phyloP scores from a whole-genome alignment of 1,284 basidiomycete genomes.

The Uromyces viciae-fabae region DNA sequence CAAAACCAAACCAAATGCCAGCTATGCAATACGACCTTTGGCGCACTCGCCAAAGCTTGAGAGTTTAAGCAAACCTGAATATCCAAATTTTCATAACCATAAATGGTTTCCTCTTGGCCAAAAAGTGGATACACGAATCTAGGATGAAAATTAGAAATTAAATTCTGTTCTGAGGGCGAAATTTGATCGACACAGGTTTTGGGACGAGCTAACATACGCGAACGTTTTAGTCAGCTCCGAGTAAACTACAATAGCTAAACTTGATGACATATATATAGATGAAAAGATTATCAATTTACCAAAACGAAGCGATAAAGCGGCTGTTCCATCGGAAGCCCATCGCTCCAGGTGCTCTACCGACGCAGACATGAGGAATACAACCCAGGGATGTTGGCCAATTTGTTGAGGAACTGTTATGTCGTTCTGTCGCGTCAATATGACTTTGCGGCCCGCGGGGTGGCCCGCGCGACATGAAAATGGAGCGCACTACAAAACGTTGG shows the following conservation, averaged over 20 bases:
- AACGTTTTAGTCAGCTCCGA: background rate
- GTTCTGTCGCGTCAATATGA: too few species aligned
- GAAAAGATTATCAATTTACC: background rate
- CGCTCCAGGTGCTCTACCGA: constrained; percentile 12
- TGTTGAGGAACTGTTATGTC: too few species aligned
- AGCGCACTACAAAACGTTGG: too few species aligned
- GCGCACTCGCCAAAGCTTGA: too few species aligned
- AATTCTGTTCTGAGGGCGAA: constrained; percentile 26
- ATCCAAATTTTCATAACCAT: constrained; percentile 78
- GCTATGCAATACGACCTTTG: too few species aligned
- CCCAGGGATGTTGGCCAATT: too few species aligned
- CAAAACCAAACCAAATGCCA: too few species aligned
- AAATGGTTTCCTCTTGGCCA: constrained; percentile 93
- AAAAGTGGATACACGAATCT: constrained; percentile 63
- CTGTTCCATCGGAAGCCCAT: constrained; percentile 45
- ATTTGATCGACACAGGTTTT: constrained; percentile 14
- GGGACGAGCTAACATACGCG: constrained; percentile 5
- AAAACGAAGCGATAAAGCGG: constrained; percentile 32
- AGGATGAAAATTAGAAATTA: constrained; percentile 50
- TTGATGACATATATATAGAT: background rate
- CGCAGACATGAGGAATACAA: constrained; percentile 28
- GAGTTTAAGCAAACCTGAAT: constrained; percentile 65
- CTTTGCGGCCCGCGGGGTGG: too few species aligned
- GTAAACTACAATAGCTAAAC: background rate
- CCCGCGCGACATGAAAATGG: too few species aligned